Conservation (phyloP, 1,284 basidiomycete genomes). For the Athelia psychrophila region DNA sequence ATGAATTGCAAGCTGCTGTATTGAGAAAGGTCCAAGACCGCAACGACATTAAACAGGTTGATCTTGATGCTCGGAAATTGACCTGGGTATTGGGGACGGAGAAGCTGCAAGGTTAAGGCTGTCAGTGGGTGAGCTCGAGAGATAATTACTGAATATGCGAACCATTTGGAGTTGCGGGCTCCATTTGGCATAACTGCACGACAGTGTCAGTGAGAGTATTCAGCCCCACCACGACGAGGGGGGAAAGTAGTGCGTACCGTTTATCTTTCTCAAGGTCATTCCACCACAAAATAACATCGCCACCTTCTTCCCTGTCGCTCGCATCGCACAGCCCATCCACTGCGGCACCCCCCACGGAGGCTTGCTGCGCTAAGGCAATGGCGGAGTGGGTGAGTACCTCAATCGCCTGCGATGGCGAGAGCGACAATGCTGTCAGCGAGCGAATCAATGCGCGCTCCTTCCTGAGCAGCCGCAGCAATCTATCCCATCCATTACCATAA, state of each 20-base stretch:
- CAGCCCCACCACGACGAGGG: not conserved
- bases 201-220: constrained; percentile 1
- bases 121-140: constrained; percentile 8
- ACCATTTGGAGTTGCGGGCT: constrained; percentile 44
- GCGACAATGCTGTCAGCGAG: constrained; percentile 59
- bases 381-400: constrained; percentile 67
- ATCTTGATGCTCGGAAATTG: constrained; percentile 68
- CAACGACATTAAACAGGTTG: constrained; percentile 81
- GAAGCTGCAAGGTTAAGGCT: constrained; percentile 56
- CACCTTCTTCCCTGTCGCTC: constrained; percentile 82
- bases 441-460: constrained; percentile 70
- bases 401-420: constrained; percentile 64
- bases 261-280: constrained; percentile 89
- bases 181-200: constrained; percentile 52
- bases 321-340: constrained; percentile 84
- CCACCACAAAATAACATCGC: constrained; percentile 77
- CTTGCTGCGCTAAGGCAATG: constrained; percentile 49
- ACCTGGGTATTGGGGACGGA: constrained; percentile 72
- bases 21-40: constrained; percentile 77
- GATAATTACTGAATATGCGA: constrained; percentile 7
- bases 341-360: constrained; percentile 35
- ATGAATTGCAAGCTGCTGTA: constrained; percentile 61
- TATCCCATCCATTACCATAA: constrained; percentile 22
- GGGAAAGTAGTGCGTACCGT: constrained; percentile 37
- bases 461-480: constrained; percentile 67